Base-by-base conservation (phyloP, 495 filamentous ascomycete species). In the Trichoderma reesei region DNA sequence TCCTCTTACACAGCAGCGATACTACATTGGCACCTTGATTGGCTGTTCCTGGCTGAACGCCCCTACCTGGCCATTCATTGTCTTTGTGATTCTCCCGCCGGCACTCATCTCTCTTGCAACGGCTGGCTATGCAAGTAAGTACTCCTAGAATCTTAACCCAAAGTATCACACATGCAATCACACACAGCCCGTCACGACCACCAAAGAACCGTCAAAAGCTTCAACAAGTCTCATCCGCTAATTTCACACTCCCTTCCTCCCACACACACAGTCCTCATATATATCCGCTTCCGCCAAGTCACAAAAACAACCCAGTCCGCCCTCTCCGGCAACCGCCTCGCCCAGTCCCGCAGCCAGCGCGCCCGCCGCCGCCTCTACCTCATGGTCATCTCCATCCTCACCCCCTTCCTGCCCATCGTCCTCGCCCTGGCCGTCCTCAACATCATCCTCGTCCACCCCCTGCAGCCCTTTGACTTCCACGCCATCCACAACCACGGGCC, bases 331-430 rank as follows among this genome's bases (percentile, higher is more conserved):
- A 82, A 81, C 65, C 72, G 67, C 63, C 39, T 64, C 8, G 68
- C 70, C 1, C 51, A 68, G 3, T 65, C 85, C 78, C 64, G 83
- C 72, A 60, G 74, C 78, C 69, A 89, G 71, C 71, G 88, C 59
- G 85, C 88, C 5, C 82, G 88, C 73, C 68, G 88, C 42, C 89
- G 93, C 63, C 85, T 96, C 41, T 94, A 93, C 72, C 73, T 86
- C 64, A 82, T 96, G 68, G 79, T 88, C n/a, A 68, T 89, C 34
- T 68, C 81, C 60, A 80, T 95, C 73, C 78, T 95, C 13, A 16
- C 90, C 42, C 65, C 83, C 41, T 85, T 88, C 66, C 65, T 91
- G 2, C 91, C 91, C 1, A 66, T 88, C 10, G 78, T 83, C 51
- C 65, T 83, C 62, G 88, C 83, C 69, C 75, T 88, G 61, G 73